These are phyloP conservation scores for Leccinellum albellum DNA, from an alignment of 768 basidiomycete genomes.

Conservation along the genomic window DNA sequence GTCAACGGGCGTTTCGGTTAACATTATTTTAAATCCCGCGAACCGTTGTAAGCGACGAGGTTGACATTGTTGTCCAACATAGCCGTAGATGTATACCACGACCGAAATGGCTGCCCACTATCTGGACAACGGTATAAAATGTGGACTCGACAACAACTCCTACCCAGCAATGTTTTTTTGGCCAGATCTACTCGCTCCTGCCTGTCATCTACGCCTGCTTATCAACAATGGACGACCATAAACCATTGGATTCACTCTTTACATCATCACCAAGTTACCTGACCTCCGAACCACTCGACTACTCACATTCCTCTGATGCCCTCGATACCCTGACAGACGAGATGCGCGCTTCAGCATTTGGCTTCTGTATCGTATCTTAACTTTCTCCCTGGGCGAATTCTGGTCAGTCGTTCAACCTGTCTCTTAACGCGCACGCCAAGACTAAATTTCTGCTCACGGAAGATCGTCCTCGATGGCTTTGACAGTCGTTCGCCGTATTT, in stretches of 20 bases:
- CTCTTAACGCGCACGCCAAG: background rate
- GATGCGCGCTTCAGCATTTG: background rate
- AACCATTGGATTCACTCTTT: background rate
- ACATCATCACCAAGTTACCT: background rate
- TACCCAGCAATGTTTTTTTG: background rate
- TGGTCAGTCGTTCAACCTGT: background rate
- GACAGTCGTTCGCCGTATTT: constrained; percentile 3
- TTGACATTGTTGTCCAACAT: background rate
- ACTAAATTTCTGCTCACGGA: background rate
- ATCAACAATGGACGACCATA: background rate
- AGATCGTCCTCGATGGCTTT: constrained; percentile 6
- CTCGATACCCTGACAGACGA: background rate
- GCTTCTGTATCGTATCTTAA: background rate
- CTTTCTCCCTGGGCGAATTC: background rate
- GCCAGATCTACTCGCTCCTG: background rate
- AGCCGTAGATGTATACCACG: background rate
- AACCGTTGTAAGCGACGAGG: background rate
- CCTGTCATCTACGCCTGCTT: background rate
- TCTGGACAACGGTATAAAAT: background rate
- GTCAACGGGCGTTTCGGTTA: background rate
- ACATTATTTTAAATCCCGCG: background rate
- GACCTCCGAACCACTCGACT: background rate
- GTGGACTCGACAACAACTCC: background rate
- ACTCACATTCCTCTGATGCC: background rate
- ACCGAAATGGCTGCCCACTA: background rate